phyloP scores from a whole-genome alignment of 2,329 filamentous ascomycete species.

The Pestalotiopsis sp. region DNA sequence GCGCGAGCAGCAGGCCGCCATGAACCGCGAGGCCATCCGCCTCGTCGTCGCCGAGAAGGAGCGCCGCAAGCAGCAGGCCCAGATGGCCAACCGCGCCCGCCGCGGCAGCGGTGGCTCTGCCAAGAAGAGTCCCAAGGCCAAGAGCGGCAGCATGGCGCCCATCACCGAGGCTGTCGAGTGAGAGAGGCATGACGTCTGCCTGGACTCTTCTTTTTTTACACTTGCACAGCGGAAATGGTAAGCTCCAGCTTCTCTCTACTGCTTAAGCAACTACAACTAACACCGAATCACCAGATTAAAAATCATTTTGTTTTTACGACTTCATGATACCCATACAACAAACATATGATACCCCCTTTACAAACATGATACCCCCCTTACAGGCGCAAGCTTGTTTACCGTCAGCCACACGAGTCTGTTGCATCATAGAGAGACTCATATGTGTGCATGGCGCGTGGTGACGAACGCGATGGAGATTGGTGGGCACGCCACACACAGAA shows the following conservation, averaged over 20 bases:
- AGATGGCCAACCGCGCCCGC: conserved; percentile 39
- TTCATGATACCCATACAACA: neutral
- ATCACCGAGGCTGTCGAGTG: conserved; percentile 54
- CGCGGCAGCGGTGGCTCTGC: conserved; percentile 32
- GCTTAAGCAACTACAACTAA: neutral
- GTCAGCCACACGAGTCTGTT: neutral
- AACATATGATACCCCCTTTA: conserved; percentile 10
- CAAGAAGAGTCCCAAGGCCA: conserved; percentile 54
- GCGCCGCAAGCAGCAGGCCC: conserved; percentile 45
- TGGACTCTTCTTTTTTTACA: conserved; percentile 8
- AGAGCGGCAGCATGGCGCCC: conserved; percentile 53
- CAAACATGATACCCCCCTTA: neutral
- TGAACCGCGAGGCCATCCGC: conserved; percentile 56
- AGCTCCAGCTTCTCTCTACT: conserved; percentile 15
- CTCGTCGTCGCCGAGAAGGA: conserved; percentile 58
- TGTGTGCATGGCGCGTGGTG: neutral
- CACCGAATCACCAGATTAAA: neutral
- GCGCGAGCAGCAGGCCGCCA: conserved; percentile 47
- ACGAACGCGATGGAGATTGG: neutral
- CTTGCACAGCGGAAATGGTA: conserved; percentile 25
- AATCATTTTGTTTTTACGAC: neutral
- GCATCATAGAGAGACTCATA: conserved; percentile 3
- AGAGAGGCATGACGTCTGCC: conserved; percentile 22
- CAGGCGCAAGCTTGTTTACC: conserved; percentile 2
- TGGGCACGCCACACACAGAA: neutral